phyloP scores from a whole-genome alignment of 257 asterid genomes.

The Solanum megistacrolobum region DNA sequence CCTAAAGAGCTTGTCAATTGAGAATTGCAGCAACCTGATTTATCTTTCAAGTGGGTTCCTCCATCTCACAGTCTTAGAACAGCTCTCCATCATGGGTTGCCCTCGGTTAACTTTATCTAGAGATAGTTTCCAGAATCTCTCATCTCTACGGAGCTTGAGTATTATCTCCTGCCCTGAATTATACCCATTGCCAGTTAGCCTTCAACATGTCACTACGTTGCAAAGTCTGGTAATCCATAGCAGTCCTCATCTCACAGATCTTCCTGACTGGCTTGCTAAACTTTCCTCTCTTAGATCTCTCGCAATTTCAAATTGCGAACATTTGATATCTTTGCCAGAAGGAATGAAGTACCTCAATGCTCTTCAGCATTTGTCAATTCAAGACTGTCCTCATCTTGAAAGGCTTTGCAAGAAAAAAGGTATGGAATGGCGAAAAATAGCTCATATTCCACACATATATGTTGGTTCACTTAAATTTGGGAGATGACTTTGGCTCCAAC shows the following conservation, averaged over 20 bases:
- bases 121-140: neutral
- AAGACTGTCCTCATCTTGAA: conserved; percentile 20
- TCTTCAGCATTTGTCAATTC: conserved; percentile 19
- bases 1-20: conserved; percentile 8
- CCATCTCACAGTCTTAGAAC: conserved; percentile 16
- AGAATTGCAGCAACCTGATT: conserved; percentile 13
- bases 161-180: conserved; percentile 13
- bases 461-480: neutral
- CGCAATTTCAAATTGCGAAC: conserved; percentile 10
- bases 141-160: neutral
- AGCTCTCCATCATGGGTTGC: conserved; percentile 15
- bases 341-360: conserved; percentile 4
- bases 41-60: conserved; percentile 1
- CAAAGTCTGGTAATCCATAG: conserved; percentile 14
- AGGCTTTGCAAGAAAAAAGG: conserved; percentile 12
- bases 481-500: neutral
- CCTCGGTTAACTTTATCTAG: conserved; percentile 4
- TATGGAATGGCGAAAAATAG: conserved; percentile 13
- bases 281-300: conserved; percentile 18
- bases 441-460: conserved; percentile 11
- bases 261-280: conserved; percentile 19
- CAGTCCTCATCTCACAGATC: conserved; percentile 1
- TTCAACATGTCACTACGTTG: conserved; percentile 9
- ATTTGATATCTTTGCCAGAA: conserved; percentile 13
- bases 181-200: conserved; percentile 1